Conservation (phyloP, 352 stramenopile species). For the Phytopythium mirpurense region DNA sequence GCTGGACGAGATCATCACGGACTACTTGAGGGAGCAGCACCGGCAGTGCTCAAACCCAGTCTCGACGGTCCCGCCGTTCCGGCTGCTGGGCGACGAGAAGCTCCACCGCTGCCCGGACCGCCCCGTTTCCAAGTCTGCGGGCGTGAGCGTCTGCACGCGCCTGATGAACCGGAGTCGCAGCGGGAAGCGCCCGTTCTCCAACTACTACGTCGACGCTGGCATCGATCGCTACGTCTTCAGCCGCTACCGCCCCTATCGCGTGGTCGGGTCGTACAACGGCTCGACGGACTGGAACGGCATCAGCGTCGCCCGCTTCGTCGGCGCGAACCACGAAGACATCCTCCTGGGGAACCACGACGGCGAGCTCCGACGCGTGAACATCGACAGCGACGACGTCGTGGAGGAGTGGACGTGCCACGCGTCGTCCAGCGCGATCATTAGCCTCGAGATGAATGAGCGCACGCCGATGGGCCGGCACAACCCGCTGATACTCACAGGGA, state of each 20-base stretch:
- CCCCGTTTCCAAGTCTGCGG: slow-evolving; percentile 30
- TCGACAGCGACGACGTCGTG: slow-evolving; percentile 57
- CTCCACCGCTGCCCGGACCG: slow-evolving; percentile 75
- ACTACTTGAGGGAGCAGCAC: slow-evolving; percentile 87
- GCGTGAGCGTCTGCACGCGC: slow-evolving; percentile 59
- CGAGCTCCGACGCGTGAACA: slow-evolving; percentile 49
- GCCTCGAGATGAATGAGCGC: slow-evolving; percentile 63
- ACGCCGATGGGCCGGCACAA: slow-evolving; percentile 52
- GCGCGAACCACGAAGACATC: slow-evolving; percentile 53
- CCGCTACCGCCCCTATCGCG: slow-evolving; percentile 64
- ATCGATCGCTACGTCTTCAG: slow-evolving; percentile 79
- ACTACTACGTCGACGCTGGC: slow-evolving; percentile 51
- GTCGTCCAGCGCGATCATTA: slow-evolving; percentile 58
- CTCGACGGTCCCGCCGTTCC: slow-evolving; percentile 83
- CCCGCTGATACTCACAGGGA: slow-evolving; percentile 49
- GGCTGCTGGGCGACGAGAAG: slow-evolving; percentile 47
- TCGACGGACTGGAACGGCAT: slow-evolving; percentile 53
- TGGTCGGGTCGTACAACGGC: slow-evolving; percentile 41
- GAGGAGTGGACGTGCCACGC: slow-evolving; percentile 74
- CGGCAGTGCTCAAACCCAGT: slow-evolving; percentile 84
- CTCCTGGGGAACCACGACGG: slow-evolving; percentile 76
- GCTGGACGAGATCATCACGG: slow-evolving; percentile 80
- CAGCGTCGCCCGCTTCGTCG: slow-evolving; percentile 61
- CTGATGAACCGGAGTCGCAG: slow-evolving; percentile 44
- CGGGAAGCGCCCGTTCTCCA: slow-evolving; percentile 36